Evolutionary conservation across 2,329 filamentous ascomycete species (phyloP).

Genomic region (Orbilia javanica): DNA sequence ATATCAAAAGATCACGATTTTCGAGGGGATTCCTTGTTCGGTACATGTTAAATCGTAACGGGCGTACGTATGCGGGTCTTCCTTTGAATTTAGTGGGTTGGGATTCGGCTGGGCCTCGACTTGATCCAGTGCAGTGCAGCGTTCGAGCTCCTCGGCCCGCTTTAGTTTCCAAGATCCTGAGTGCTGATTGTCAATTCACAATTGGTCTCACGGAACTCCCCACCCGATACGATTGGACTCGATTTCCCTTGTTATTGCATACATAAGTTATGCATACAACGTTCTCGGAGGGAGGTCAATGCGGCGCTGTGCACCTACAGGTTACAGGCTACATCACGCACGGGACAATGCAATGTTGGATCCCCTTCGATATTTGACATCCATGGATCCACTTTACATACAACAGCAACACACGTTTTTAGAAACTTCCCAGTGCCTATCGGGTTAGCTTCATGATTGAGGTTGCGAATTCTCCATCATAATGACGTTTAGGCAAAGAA

Average conservation of each 20-base stretch:
- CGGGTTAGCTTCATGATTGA: slow-evolving; percentile 5
- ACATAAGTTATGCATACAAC: slow-evolving; percentile 33
- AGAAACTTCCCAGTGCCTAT: neutral
- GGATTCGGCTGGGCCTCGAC: neutral
- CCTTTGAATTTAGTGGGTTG: neutral
- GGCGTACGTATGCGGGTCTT: slow-evolving; percentile 19
- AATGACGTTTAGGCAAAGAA: slow-evolving; percentile 2
- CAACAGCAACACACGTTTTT: slow-evolving; percentile 27
- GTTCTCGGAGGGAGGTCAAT: slow-evolving; percentile 21
- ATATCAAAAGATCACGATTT: slow-evolving; percentile 34
- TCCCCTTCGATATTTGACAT: neutral
- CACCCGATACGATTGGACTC: slow-evolving; percentile 16
- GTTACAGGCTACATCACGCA: slow-evolving; percentile 3
- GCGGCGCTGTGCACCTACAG: slow-evolving; percentile 11
- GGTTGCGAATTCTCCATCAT: slow-evolving; percentile 8
- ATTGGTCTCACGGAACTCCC: slow-evolving; percentile 18
- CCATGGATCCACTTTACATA: neutral
- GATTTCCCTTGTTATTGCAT: slow-evolving; percentile 34
- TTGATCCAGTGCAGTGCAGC: too few relatives aligned
- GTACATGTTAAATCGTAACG: slow-evolving; percentile 16
- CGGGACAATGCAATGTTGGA: slow-evolving; percentile 21
- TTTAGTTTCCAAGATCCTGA: slow-evolving; percentile 18
- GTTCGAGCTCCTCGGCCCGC: neutral
- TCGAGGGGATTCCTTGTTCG: slow-evolving; percentile 45
- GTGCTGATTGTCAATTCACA: neutral